Conservation (phyloP, 140 eudicot genomes). For the Anethum foeniculum region DNA sequence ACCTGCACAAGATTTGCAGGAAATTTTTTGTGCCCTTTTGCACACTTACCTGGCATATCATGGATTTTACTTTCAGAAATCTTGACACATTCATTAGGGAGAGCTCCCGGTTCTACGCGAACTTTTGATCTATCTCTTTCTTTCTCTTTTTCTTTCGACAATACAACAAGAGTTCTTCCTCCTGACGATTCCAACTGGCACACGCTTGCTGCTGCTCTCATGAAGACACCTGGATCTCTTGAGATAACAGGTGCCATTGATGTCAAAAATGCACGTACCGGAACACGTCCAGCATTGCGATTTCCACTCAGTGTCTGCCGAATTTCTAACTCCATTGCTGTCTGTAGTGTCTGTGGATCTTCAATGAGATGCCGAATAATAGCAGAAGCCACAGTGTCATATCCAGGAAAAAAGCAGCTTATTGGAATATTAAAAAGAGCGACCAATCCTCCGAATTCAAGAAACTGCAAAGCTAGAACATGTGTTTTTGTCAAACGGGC, state of each 20-base stretch:
- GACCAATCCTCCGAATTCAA: slow-evolving; percentile 73
- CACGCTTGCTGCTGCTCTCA: slow-evolving; percentile 76
- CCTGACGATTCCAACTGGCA: slow-evolving; percentile 89
- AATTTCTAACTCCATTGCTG: slow-evolving; percentile 95
- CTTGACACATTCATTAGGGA: slow-evolving; percentile 41
- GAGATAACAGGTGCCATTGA: slow-evolving; percentile 93
- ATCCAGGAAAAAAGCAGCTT: slow-evolving; percentile 81
- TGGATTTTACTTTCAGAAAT: slow-evolving; percentile 62
- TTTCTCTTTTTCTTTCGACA: slow-evolving; percentile 73
- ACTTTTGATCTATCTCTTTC: slow-evolving; percentile 63
- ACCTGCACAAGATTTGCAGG: slow-evolving; percentile 87
- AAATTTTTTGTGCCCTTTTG: slow-evolving; percentile 75
- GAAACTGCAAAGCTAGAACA: slow-evolving; percentile 62
- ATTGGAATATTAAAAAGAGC: slow-evolving; percentile 82
- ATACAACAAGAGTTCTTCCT: slow-evolving; percentile 61
- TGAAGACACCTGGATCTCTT: slow-evolving; percentile 81
- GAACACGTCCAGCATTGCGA: slow-evolving; percentile 80
- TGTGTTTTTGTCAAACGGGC: slow-evolving; percentile 94
- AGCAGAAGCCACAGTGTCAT: slow-evolving; percentile 92
- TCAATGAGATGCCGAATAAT: slow-evolving; percentile 90
- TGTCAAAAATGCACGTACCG: slow-evolving; percentile 70
- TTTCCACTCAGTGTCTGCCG: slow-evolving; percentile 71
- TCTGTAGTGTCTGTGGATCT: slow-evolving; percentile 95
- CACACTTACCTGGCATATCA: slow-evolving; percentile 56
- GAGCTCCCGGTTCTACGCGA: slow-evolving; percentile 45